Base-by-base conservation (phyloP, 2,329 filamentous ascomycete species). In the Aspergillus sp. region DNA sequence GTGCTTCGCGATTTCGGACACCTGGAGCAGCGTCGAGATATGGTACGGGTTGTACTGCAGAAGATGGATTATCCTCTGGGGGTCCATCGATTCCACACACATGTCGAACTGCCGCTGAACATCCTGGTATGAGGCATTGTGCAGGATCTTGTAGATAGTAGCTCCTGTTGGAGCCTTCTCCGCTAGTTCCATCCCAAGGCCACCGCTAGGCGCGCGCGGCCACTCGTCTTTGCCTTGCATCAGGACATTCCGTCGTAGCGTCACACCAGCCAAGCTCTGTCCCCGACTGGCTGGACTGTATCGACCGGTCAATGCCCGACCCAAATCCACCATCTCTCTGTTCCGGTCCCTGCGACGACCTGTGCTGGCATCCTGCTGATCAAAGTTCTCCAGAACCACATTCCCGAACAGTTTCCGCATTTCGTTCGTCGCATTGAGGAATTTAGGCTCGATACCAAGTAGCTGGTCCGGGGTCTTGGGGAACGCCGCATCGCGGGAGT, bases 11-110 rank as follows among this genome's bases (percentile, higher is more conserved):
- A 97, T 88, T 67, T 90, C 90, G 56, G 90, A 95, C 24, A 95
- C 91, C 68, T 96, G 92, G 19, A 97, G 84, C n/a, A 97, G 81
- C 2, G 90, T 92, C 1, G 90, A 94, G 60, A 97, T 87, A 67
- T 97, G 92, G 69, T 96, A 97, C 3, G 93, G 89, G 62, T 90
- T 85, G 60, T 79, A 78, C 56, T 84, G 81, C 2, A 97, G 77
- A 47, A 94, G 82, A 33, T 85, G 76, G 40, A 97, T 85, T 74
- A 99, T 82, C 50, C 86, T 81, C 71, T 95, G 87, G 3, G 90
- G 90, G 63, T 96, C 89, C 80, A 94, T 89, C 1, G 81, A 82
- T 61, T 89, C 86, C n/a, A 96, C 91, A 58, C 86, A 87, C 14
- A 78, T 76, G 50, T 90, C 86, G 71, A 97, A 99, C 49, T 87